Evolutionary conservation across 768 basidiomycete species (phyloP).

Genomic region (Gloeopeniophorella convolvens): DNA sequence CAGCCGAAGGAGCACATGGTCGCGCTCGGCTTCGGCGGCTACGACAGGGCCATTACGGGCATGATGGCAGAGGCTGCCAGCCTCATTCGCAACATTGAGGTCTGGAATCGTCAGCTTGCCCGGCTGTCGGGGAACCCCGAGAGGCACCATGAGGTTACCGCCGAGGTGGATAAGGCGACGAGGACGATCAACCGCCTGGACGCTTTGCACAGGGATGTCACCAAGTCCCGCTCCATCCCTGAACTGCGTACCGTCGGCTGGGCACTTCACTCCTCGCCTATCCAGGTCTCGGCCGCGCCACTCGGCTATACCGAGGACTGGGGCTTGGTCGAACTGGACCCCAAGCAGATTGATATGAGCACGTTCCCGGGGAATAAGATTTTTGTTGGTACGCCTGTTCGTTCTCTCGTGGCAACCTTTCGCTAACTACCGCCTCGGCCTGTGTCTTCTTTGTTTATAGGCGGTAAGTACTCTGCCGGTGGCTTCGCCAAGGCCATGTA

Average conservation of each 20-base stretch:
- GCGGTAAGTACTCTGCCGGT: slow-evolving; percentile 21
- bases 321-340: slow-evolving; percentile 25
- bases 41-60: slow-evolving; percentile 1
- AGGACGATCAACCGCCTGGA: slow-evolving; percentile 24
- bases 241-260: slow-evolving; percentile 30
- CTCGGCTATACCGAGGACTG: slow-evolving; percentile 25
- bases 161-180: slow-evolving; percentile 21
- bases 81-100: slow-evolving; percentile 3
- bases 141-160: slow-evolving; percentile 23
- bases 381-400: slow-evolving; percentile 26
- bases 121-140: slow-evolving; percentile 22
- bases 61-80: slow-evolving; percentile 5
- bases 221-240: slow-evolving; percentile 21
- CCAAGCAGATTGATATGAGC: slow-evolving; percentile 25
- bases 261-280: slow-evolving; percentile 28
- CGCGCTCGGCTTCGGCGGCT: slow-evolving; percentile 7
- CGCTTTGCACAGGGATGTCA: slow-evolving; percentile 26
- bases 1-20: slow-evolving; percentile 1
- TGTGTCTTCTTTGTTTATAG: slow-evolving; percentile 20
- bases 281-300: slow-evolving; percentile 24
- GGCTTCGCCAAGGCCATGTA: slow-evolving; percentile 26
- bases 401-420: slow-evolving; percentile 16
- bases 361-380: slow-evolving; percentile 26
- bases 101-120: slow-evolving; percentile 22
- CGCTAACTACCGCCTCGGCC: slow-evolving; percentile 11